Base-by-base conservation (phyloP, 768 basidiomycete genomes). In the Hericium rajendrae region DNA sequence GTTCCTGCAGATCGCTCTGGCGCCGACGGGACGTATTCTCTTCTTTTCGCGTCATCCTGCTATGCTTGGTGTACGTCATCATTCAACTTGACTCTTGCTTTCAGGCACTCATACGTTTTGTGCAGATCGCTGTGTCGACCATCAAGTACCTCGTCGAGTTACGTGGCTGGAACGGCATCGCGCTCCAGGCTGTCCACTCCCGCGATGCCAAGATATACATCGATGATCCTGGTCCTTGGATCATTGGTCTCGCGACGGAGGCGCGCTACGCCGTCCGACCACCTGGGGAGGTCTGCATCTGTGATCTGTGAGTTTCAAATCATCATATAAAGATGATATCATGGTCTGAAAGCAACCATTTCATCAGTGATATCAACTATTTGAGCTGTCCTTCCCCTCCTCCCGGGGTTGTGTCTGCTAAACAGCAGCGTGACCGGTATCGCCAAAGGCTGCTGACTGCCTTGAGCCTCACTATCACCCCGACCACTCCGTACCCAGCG, bases 181-280 rank as follows among this genome's bases (percentile, higher is more conserved):
- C 89, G 15, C 77, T 94, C 46, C 75, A 85, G 38, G 79, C 90
- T 1, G 88, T 92, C 38, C 52, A 94, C 68, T 84, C 86, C 38
- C 84, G 94, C 48, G 95, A 97, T 62, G 86, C 91, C 26, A 91
- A 88, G 67, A 91, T 98, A 54, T 91, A 92, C 62, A 86, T 94
- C 60, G 94, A 97, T 62, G 94, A 98, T 69, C 92, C 94, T 46
- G 94, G 94, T 38, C 95, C 95, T 59, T 98, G 92, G 85, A 93
- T 98, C 64, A 82, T 97, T 70, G 94, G 91, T 38, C 76, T 95
- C 40, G 83, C 91, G 11, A 90, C 89, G 1, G 88, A 94, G 67
- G 86, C 88, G 8, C 79, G 91, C 58, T 88, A 91, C 68, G 80
- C 88, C 62, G 75, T 91, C 18, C 77, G 86, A 26, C 80, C 86